Conservation (phyloP, 2,329 filamentous ascomycete species). For the Tolypocladium tundrense region DNA sequence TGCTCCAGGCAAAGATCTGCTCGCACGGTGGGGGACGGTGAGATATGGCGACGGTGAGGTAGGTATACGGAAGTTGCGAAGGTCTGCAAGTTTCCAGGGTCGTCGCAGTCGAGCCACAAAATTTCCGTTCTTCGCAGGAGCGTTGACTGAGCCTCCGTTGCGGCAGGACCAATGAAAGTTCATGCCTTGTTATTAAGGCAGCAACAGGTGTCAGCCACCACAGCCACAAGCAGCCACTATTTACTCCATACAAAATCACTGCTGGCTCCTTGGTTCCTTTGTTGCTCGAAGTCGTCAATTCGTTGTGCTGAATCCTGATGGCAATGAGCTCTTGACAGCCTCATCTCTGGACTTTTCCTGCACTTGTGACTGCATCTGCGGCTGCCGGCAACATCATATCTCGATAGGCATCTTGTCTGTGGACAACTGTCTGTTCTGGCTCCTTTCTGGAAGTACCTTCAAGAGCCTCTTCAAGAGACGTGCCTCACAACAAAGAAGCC, state of each 20-base stretch:
- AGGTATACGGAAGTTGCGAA: conserved; percentile 9
- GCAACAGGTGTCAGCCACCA: neutral
- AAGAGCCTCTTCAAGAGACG: no score
- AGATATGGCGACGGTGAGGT: conserved; percentile 7
- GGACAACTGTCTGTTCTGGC: no score
- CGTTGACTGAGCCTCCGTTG: neutral
- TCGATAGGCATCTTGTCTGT: no score
- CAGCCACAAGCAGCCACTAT: neutral
- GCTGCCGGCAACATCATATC: no score
- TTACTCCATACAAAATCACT: no score
- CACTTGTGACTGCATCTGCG: no score
- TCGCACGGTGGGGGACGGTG: conserved; percentile 7
- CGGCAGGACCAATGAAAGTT: neutral
- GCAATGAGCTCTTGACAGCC: neutral
- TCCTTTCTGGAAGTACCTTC: no score
- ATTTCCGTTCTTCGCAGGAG: neutral
- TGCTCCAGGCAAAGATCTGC: conserved; percentile 28
- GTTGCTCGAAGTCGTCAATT: neutral
- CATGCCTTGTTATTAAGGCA: neutral
- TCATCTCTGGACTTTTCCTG: neutral
- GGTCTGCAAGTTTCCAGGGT: neutral
- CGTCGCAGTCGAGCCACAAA: neutral
- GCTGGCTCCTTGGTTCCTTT: no score
- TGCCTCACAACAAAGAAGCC: no score
- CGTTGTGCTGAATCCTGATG: neutral